Evolutionary conservation across 2,329 filamentous ascomycete genomes (phyloP), one percentile per base, ranked within the genome.

Genomic region (Cryoendolithus antarcticus): DNA sequence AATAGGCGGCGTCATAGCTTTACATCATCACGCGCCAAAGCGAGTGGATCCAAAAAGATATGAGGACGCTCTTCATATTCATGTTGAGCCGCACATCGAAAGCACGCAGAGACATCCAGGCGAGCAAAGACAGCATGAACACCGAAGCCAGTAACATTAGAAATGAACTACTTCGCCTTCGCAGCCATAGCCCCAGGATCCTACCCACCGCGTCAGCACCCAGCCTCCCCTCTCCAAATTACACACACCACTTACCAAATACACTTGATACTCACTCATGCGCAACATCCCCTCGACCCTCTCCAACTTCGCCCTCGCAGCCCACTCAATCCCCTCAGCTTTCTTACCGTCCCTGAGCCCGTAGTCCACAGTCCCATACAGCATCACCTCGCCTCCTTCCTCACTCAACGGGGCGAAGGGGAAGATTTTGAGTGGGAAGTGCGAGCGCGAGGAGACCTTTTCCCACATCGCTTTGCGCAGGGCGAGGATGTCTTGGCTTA

Each of bases 361-460:
- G 53, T 73, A 75, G 32, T 63, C 62, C 9, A 75, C 72, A 3
- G 55, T 68, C 1, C 71, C 71, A 46, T 66, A 65, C 3, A 74
- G 48, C 71, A 75, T 74, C 11, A 71, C 62, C n/a, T n/a, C n/a
- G n/a, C n/a, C n/a, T n/a, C n/a, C n/a, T 45, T 74, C 68, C 24
- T 67, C 55, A 1, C 62, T 54, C 30, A 58, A 55, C 2, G 57
- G 41, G 6, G 67, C 66, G 50, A 70, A 72, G 0, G 69, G 62
- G 48, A 69, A 74, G 29, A 74, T 62, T 55, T 70, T 67, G 1
- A 55, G 38, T 0, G 67, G 62, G 3, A 54, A 56, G 49, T 74
- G 71, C 21, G 59, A 55, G 15, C 71, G 58, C 32, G 59, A 61
- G 1, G 61, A 53, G 3, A 76, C 64, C 35, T 66, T 66, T 29